Evolutionary conservation across 495 filamentous ascomycete species (phyloP), one percentile per base, ranked within the genome.

Genomic region (Aeminium ludgeri): DNA sequence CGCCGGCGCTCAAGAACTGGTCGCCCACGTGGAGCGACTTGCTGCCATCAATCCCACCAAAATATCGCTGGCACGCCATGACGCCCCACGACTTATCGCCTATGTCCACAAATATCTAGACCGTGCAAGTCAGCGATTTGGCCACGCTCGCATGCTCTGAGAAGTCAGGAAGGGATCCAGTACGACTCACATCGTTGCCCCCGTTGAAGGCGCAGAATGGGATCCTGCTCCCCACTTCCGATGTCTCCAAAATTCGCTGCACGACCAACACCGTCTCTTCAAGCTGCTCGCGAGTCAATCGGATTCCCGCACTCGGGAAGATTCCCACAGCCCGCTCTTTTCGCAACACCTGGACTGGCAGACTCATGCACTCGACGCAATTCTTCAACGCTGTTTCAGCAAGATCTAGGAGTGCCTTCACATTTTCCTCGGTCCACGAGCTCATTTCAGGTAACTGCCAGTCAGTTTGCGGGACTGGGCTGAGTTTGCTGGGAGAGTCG

Each of bases 181-280:
- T 20, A 34, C 7, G 5, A 35, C 15, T 45, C 13, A 50, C 34
- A 28, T 47, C 38, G 20, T 49, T 46, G 28, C 33, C 50, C 69
- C 75, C 89, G 57, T 99, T 96, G 65, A 99, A 99, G 17, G 89
- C 91, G 55, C 91, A 99, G 55, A 99, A 99, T 1, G 91, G 89
- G 15, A 99, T 62, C 3, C 73, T 59, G 12, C 65, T 60, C 0
- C 77, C 78, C 1, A 78, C 73, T 1, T 68, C 62, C 28, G 80
- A 87, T 32, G 86, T 68, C 55, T 95, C 86, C 0, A 96, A 69
- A 12, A 81, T 81, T 59, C 92, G 91, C 52, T 95, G 87, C 16
- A 84, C 82, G 2, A 86, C 82, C 7, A 99, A 66, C 0, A 99
- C 91, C 0, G 86, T 95, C 62, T 99, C 91, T 57, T 99, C 89